Evolutionary conservation across 2,329 filamentous ascomycete genomes (phyloP), one percentile per base, ranked within the genome.

Genomic region (Neopestalotiopsis sp.): DNA sequence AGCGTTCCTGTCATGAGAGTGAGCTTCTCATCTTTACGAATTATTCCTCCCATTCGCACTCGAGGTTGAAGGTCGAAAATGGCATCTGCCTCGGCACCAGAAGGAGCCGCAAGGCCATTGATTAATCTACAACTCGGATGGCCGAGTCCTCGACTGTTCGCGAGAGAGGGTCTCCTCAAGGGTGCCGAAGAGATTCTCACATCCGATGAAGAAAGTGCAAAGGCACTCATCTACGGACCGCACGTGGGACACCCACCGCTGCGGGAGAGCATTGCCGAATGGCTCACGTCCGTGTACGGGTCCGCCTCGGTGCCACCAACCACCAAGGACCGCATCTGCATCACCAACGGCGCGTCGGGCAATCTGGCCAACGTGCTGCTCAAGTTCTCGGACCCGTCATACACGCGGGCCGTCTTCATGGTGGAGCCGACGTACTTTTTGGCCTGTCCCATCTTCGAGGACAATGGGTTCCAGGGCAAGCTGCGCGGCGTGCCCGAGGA

Each of bases 361-460:
- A 91, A 89, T 73, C 80, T 93, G 5, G 89, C 87, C 0, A 88
- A 85, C 70, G 81, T 92, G 12, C 81, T 93, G 30, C 85, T 88
- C 72, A 88, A 88, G 14, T 92, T 90, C 74, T 88, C 90, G 0
- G 91, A 93, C 75, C 88, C 90, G 0, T 75, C 82, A 2, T 90
- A 88, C 75, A 93, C 91, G 10, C 82, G 87, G 28, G 84, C 86
- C 74, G 81, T 92, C 24, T 93, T 88, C 86, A 85, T 92, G 79
- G 87, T 92, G 1, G 87, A 88, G 42, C 91, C 91, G 3, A 88
- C 87, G 1, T 93, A 92, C 76, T 89, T 90, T 78, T 81, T 92
- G 14, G 89, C 88, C 0, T 91, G 89, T 74, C 83, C 87, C 1
- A 89, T 92, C 24, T 90, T 93, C 72, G 85, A 90, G 61, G 91